A percentile compares a stretch with the other conserved stretches of the same genome.
These are phyloP conservation scores for Trichoderma gracile DNA, from an alignment of 2,329 filamentous ascomycete species.

Conservation along the genomic window DNA sequence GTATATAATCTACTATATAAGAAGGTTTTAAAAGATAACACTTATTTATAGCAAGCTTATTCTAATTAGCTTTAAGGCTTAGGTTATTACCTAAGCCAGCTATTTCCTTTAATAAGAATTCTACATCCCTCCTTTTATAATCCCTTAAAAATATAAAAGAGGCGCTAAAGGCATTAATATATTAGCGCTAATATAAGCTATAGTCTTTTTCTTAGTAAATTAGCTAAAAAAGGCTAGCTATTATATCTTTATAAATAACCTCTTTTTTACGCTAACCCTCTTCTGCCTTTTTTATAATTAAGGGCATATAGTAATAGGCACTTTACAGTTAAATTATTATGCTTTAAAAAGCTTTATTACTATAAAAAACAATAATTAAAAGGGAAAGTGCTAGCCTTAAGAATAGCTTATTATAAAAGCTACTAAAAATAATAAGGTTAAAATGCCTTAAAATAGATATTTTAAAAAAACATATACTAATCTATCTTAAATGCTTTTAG, in stretches of 20 bases:
- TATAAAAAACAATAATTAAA: background rate
- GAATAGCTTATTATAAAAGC: too few species aligned
- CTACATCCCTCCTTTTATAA: background rate
- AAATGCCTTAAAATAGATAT: background rate
- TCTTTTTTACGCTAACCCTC: background rate
- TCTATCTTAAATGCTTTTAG: background rate
- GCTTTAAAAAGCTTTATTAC: background rate
- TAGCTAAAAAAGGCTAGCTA: background rate
- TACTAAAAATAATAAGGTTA: too few species aligned
- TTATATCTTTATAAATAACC: background rate
- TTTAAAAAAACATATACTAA: background rate
- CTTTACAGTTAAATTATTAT: background rate
- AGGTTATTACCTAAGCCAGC: background rate
- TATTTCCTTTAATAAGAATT: background rate
- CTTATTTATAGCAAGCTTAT: background rate
- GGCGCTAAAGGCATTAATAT: too few species aligned
- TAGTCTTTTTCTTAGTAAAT: background rate
- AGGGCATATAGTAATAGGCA: background rate
- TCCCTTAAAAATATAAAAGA: background rate
- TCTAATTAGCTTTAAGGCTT: background rate
- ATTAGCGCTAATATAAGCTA: background rate
- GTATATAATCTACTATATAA: background rate
- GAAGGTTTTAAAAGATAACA: background rate
- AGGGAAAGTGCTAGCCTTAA: background rate
- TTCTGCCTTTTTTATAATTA: background rate